These are phyloP conservation scores for Oryza meyeriana DNA, from an alignment of 176 grass and related monocot genomes.

Conservation along the genomic window DNA sequence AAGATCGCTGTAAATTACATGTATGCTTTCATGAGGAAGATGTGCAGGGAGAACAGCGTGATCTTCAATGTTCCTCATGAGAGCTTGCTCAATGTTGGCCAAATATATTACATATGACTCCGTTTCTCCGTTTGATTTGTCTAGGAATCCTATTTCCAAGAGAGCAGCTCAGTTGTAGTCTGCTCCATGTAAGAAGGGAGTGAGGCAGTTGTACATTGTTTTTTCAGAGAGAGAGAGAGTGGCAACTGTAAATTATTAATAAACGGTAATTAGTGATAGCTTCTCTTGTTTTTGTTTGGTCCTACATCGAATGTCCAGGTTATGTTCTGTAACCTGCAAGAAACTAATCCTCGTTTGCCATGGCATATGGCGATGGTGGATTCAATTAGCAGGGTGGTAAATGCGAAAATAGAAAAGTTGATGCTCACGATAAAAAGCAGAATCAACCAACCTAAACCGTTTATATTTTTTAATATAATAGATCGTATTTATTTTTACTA, in stretches of 20 bases:
- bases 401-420: too few species aligned
- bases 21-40: constrained; percentile 83
- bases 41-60: constrained; percentile 95
- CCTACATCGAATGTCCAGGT: neutral
- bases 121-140: neutral
- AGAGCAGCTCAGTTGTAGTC: neutral
- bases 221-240: neutral
- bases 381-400: too few species aligned
- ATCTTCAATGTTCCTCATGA: constrained; percentile 92
- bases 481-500: too few species aligned
- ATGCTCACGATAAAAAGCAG: too few species aligned
- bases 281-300: neutral
- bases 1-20: constrained; percentile 75
- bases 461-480: too few species aligned
- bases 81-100: constrained; percentile 88
- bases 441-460: too few species aligned
- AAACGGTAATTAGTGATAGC: constrained; percentile 1
- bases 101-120: constrained; percentile 78
- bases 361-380: neutral
- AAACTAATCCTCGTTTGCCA: neutral
- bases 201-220: neutral
- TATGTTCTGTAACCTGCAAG: neutral
- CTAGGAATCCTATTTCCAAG: neutral
- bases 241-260: constrained; percentile 12
- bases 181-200: neutral